Conservation (phyloP, 768 basidiomycete species). For the Leccinum imitatum region DNA sequence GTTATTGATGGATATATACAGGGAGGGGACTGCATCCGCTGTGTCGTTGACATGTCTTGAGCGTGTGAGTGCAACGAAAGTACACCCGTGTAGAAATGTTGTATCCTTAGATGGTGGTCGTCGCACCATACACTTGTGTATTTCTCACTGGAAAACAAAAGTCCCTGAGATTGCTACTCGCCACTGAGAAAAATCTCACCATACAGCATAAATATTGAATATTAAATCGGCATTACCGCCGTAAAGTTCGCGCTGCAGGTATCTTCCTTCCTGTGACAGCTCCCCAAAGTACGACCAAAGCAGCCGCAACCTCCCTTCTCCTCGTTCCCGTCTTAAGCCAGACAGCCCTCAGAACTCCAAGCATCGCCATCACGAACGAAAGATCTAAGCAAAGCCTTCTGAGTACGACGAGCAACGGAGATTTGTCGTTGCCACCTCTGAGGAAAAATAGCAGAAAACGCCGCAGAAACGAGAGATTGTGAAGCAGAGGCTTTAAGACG, state of each 20-base stretch:
- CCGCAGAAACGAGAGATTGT: conserved; percentile 47
- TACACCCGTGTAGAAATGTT: background rate
- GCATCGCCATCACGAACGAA: conserved; percentile 66
- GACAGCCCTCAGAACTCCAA: conserved; percentile 53
- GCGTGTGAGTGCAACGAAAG: background rate
- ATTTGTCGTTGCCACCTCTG: conserved; percentile 50
- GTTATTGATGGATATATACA: conserved; percentile 8
- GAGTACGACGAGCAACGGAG: conserved; percentile 66
- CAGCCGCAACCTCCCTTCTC: conserved; percentile 64
- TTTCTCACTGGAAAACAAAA: background rate
- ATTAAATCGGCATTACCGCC: conserved; percentile 8
- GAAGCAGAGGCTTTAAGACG: conserved; percentile 62
- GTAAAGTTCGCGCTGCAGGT: conserved; percentile 37
- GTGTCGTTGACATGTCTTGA: conserved; percentile 87
- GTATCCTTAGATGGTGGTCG: background rate
- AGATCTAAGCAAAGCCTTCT: conserved; percentile 76
- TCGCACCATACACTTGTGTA: background rate
- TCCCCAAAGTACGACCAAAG: conserved; percentile 66
- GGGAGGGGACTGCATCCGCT: conserved; percentile 89
- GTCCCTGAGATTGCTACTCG: background rate
- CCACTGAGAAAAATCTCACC: background rate
- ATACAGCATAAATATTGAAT: conserved; percentile 14
- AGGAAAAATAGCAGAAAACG: conserved; percentile 58
- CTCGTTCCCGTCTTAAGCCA: conserved; percentile 74
- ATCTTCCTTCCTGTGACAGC: conserved; percentile 66